phyloP scores from a whole-genome alignment of 345 rosid genomes.

The Pugionium cornutum region DNA sequence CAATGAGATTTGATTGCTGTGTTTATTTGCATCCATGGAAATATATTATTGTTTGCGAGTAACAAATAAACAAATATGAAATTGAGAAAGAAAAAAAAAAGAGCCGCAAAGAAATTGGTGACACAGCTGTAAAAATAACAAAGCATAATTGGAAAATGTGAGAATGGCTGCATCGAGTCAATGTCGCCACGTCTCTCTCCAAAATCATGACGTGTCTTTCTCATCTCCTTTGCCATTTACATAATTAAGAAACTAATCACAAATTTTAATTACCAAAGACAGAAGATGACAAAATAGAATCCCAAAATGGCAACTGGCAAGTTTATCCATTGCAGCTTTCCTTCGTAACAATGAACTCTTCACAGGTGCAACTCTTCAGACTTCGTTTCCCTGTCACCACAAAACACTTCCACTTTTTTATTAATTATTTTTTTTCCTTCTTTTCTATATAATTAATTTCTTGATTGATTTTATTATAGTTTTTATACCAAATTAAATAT shows the following conservation, averaged over 20 bases:
- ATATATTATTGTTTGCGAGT: too few species aligned
- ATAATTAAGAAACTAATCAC: slow-evolving; percentile 3
- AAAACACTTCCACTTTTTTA: slow-evolving; percentile 17
- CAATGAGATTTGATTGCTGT: too few species aligned
- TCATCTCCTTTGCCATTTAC: background rate
- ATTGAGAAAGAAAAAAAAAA: background rate
- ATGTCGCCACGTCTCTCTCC: slow-evolving; percentile 20
- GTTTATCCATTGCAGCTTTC: slow-evolving; percentile 23
- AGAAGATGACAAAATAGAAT: slow-evolving; percentile 23
- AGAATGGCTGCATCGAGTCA: slow-evolving; percentile 1
- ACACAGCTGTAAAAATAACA: slow-evolving; percentile 30
- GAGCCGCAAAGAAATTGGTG: slow-evolving; percentile 25
- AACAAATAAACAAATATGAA: too few species aligned
- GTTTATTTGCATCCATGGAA: too few species aligned
- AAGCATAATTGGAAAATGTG: slow-evolving; percentile 29
- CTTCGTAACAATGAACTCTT: slow-evolving; percentile 7
- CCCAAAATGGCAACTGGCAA: slow-evolving; percentile 25
- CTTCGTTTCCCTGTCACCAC: slow-evolving; percentile 2
- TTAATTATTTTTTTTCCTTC: background rate
- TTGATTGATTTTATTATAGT: background rate
- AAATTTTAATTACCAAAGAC: background rate
- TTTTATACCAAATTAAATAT: background rate
- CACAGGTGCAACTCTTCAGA: background rate
- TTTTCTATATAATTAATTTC: background rate
- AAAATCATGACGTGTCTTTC: slow-evolving; percentile 4